Conservation (phyloP, 805 yeast genomes). For the Metschnikowia reukaufii region DNA sequence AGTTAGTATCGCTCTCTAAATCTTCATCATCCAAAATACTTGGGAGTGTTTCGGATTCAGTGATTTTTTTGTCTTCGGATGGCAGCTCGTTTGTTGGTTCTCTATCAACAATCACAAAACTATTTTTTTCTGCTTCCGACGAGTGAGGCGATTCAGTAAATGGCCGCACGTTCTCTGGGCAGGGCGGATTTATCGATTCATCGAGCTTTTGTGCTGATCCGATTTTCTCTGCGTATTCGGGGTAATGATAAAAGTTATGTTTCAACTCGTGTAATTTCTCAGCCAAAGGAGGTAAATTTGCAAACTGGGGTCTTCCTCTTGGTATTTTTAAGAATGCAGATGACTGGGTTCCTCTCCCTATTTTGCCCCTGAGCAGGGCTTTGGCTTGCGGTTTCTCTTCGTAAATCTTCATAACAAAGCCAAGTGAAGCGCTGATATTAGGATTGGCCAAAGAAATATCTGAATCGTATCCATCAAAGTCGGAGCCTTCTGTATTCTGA, state of each 20-base stretch:
- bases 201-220: not conserved
- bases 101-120: slow-evolving; percentile 8
- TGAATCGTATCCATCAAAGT: slow-evolving; percentile 40
- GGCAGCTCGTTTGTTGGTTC: slow-evolving; percentile 15
- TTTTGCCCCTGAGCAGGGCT: not conserved
- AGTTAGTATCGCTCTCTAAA: slow-evolving; percentile 26
- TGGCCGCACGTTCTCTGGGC: not conserved
- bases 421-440: slow-evolving; percentile 47
- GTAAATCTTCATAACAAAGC: slow-evolving; percentile 46
- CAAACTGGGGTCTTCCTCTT: slow-evolving; percentile 40
- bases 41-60: slow-evolving; percentile 1
- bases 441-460: slow-evolving; percentile 56
- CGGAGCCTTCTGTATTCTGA: not conserved
- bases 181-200: not conserved
- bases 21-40: slow-evolving; percentile 26
- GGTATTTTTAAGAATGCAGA: slow-evolving; percentile 41
- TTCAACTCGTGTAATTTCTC: slow-evolving; percentile 30
- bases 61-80: not conserved
- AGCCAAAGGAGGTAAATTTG: slow-evolving; percentile 37
- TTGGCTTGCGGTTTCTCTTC: slow-evolving; percentile 18
- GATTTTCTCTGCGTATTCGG: slow-evolving; percentile 16
- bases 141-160: not conserved
- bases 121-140: slow-evolving; percentile 10
- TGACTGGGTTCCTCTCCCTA: not conserved
- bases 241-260: slow-evolving; percentile 33